A percentile compares a stretch with the other conserved stretches of the same genome.
Conservation (phyloP, 2,329 filamentous ascomycete genomes). For the Monilinia aucupariae region DNA sequence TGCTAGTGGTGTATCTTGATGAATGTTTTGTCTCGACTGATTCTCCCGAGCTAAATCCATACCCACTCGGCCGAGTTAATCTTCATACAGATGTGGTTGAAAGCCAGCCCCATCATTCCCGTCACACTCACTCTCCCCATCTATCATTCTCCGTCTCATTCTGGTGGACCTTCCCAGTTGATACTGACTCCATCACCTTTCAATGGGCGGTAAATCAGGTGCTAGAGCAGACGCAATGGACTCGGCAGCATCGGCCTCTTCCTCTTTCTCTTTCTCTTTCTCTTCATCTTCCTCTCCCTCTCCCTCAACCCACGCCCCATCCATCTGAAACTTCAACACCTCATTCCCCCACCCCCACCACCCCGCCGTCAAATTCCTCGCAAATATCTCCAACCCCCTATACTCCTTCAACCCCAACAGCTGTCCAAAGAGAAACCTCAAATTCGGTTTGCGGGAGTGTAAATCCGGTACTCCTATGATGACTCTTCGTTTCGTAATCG, state of each 20-base stretch:
- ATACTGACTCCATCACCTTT: neutral
- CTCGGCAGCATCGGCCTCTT: neutral
- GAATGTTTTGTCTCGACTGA: neutral
- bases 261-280: neutral
- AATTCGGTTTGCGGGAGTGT: slow-evolving; percentile 72
- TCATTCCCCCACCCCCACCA: slow-evolving; percentile 80
- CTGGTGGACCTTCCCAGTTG: neutral
- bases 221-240: neutral
- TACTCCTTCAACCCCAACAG: slow-evolving; percentile 47
- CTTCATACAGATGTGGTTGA: neutral
- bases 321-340: slow-evolving; percentile 61
- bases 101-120: neutral
- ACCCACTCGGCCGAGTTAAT: neutral
- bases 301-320: slow-evolving; percentile 40
- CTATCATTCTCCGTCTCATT: neutral
- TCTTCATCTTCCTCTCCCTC: neutral
- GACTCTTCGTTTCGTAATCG: slow-evolving; percentile 36
- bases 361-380: slow-evolving; percentile 64
- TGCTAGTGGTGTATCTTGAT: neutral
- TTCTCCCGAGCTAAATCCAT: neutral
- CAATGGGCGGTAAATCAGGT: neutral
- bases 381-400: slow-evolving; percentile 68
- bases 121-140: neutral
- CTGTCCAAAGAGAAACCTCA: slow-evolving; percentile 55
- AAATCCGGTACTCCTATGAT: slow-evolving; percentile 67